Evolutionary conservation across 176 grass and related monocot species (phyloP).

Genomic region (Musa acuminata): DNA sequence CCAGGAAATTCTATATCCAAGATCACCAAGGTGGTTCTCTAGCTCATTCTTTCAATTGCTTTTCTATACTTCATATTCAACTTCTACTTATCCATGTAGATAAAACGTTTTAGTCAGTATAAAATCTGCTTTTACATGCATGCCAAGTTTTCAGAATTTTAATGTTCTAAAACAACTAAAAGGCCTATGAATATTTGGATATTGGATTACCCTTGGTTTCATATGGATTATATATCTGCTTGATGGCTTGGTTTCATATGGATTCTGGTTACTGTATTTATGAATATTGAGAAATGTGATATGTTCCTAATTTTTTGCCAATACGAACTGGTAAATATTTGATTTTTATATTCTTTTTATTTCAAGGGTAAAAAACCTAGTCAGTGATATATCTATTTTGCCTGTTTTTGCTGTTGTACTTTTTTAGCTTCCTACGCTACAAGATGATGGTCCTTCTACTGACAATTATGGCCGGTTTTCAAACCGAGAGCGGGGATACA

Average conservation of each 20-base stretch:
- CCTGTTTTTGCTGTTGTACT: slow-evolving; percentile 4
- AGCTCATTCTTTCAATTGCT: not conserved
- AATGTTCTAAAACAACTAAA: not conserved
- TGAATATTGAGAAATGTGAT: no score
- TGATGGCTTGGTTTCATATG: no score
- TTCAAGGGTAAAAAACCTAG: no score
- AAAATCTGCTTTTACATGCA: not conserved
- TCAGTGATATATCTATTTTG: not conserved
- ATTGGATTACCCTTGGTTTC: not conserved
- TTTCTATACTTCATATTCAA: not conserved
- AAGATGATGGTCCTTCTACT: slow-evolving; percentile 76
- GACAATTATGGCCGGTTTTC: slow-evolving; percentile 76
- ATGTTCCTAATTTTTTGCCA: no score
- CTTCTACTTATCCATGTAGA: not conserved
- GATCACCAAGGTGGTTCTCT: slow-evolving; percentile 64
- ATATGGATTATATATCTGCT: no score
- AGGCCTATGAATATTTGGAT: not conserved
- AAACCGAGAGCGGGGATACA: slow-evolving; percentile 32
- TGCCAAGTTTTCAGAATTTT: not conserved
- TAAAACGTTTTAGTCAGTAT: not conserved
- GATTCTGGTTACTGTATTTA: no score
- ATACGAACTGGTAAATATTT: no score
- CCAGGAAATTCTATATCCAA: slow-evolving; percentile 76
- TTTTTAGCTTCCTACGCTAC: slow-evolving; percentile 72
- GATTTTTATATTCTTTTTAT: no score